Evolutionary conservation across 2,329 filamentous ascomycete genomes (phyloP), one percentile per base, ranked within the genome.

Genomic region (Nectriaceae sp.): DNA sequence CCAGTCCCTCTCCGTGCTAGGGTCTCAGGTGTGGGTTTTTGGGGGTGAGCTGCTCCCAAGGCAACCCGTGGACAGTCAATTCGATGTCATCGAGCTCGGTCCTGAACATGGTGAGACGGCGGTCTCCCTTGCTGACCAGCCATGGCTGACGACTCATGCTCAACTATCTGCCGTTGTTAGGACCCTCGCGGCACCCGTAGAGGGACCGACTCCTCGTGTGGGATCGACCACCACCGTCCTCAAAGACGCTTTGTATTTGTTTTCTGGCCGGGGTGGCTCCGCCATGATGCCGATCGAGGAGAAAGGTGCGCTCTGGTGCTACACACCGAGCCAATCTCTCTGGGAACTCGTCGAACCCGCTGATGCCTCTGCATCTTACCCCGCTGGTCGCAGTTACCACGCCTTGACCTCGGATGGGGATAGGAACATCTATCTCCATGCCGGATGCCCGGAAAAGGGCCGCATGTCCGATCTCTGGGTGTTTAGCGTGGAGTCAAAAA

Each of bases 271-370:
- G 3, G 82, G 83, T 2, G 83, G 83, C 5, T 56, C 72, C 5
- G 78, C 73, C 2, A 85, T 86, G 83, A 67, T 74, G 0, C 78
- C 83, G 0, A 66, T 87, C 13, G 77, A 84, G 29, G 84, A 87
- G 53, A 46, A 70, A 0, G 84, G 84, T 10, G 61, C 67, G 0
- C 49, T 87, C 5, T 87, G 83, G 83, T 66, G 67, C n/a, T 82
- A 79, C 49, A 67, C 77, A 16, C 65, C 74, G 0, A 39, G 52
- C 2, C 50, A 56, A 2, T 50, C 60, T 1, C 55, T 44, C 3
- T 87, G 84, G 84, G 61, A 65, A 0, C 56, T 66, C 4, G 48
- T 83, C 31, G 42, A 57, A 6, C 77, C 82, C 3, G 52, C 64
- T 3, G 48, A 60, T 10, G 48, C 69, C 3, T 52, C 64, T 1